Base-by-base conservation (phyloP, 2,329 filamentous ascomycete genomes). In the Aspergillus sclerotialis region DNA sequence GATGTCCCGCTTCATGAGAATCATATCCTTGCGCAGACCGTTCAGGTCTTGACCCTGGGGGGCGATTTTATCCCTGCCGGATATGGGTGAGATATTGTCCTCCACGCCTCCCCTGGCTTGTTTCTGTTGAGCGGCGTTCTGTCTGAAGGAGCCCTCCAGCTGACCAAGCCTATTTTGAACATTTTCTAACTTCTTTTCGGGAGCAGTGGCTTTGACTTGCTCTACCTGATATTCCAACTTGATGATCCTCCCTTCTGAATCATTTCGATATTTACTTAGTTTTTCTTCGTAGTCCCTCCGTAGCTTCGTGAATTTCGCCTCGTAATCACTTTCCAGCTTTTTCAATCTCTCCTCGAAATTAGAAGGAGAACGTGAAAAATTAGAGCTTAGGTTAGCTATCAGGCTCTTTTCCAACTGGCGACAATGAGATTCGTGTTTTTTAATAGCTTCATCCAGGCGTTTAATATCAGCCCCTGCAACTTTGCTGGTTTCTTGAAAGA, bases 371-470 rank as follows among this genome's bases (percentile, higher is more conserved):
- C 30, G 26, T 2, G 25, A 30, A 28, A 43, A 12, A 5, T 31
- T 33, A 8, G 33, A 28, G 4, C 15, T 15, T 38, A 38, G 44
- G 25, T 36, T 40, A 18, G 30, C 28, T 19, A 28, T 42, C 3
- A 52, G 23, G 21, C 32, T 35, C 19, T 33, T 39, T 26, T 47
- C 42, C 14, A 45, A 19, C 3, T 46, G 39, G 11, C 35, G 32
- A 14, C 42, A 46, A 16, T 37, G 37, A 10, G 41, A 34, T 14
- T 40, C 28, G 25, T 52, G 42, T 11, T 33, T 19, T 9, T 35
- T 31, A 11, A 56, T 42, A 5, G 44, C 38, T 24, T 45, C 28
- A 25, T 55, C 46, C 4, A 55, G 34, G n/a, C 38, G 38, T 11
- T 15, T 31, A 16, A 55, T 14, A 15, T 52, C 41, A 5, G 35